Evolutionary conservation across 306 rosid species (phyloP).

Genomic region (Rosa persica): DNA sequence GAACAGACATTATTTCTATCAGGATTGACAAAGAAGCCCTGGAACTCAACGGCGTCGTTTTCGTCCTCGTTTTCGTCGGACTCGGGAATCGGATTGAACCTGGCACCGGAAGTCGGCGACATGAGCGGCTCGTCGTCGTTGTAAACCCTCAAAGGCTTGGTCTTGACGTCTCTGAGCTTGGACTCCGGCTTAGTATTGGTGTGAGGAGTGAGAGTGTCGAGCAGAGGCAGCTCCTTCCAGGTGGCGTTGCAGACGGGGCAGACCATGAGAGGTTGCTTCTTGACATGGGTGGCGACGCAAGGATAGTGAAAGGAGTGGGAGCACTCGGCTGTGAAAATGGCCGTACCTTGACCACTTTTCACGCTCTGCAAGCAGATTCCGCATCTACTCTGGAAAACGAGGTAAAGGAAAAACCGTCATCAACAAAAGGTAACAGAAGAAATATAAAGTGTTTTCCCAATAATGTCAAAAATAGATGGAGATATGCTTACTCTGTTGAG

Average conservation of each 20-base stretch:
- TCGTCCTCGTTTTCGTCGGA: conserved; percentile 72
- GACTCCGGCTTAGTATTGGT: not conserved
- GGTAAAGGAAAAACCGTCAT: not conserved
- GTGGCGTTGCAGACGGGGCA: conserved; percentile 78
- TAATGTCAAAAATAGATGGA: not conserved
- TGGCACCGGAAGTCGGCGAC: conserved; percentile 62
- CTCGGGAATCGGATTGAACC: conserved; percentile 91
- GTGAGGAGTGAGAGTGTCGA: conserved; percentile 38
- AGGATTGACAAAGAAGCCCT: conserved; percentile 50
- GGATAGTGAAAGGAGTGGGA: conserved; percentile 91
- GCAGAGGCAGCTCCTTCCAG: conserved; percentile 83
- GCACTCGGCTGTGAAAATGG: conserved; percentile 95
- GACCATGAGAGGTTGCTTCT: conserved; percentile 46
- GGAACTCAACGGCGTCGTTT: conserved; percentile 47
- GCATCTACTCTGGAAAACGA: conserved; percentile 67
- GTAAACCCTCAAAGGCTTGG: conserved; percentile 56
- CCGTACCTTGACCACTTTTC: conserved; percentile 88
- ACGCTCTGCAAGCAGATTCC: conserved; percentile 82
- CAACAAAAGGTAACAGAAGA: not conserved
- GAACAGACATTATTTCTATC: no score
- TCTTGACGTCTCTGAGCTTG: conserved; percentile 44
- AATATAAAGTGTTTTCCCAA: not conserved
- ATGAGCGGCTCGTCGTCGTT: conserved; percentile 85
- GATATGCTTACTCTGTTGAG: conserved; percentile 55
- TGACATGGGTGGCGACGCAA: conserved; percentile 68